A percentile compares a stretch with the other conserved stretches of the same genome.
Conservation (phyloP, 148 eudicot species). For the Amaranthus palmeri region DNA sequence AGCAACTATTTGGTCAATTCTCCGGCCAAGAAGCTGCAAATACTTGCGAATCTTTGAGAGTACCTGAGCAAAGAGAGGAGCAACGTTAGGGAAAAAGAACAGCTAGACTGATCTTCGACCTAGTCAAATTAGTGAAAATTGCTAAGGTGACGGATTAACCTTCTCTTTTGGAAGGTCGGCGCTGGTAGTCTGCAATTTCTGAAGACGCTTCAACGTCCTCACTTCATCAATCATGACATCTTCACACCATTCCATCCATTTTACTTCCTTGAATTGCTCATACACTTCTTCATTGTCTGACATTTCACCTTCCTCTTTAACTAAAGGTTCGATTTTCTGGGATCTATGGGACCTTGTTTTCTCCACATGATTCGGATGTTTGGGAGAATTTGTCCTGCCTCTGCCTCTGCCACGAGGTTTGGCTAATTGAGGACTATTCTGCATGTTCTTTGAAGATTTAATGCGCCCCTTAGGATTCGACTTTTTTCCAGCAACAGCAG, state of each 20-base stretch:
- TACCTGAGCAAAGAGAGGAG: slow-evolving; percentile 43
- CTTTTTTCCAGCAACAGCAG: slow-evolving; percentile 63
- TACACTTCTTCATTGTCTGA: slow-evolving; percentile 94
- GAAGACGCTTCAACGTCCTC: slow-evolving; percentile 86
- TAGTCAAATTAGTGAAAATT: neutral
- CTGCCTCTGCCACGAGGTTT: slow-evolving; percentile 48
- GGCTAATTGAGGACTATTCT: slow-evolving; percentile 29
- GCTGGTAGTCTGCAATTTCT: slow-evolving; percentile 81
- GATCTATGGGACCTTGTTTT: slow-evolving; percentile 45
- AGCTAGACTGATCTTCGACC: neutral
- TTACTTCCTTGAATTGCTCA: slow-evolving; percentile 98
- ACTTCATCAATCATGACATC: slow-evolving; percentile 81
- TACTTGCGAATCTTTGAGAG: slow-evolving; percentile 85
- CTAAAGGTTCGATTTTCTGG: slow-evolving; percentile 70
- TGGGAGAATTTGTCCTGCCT: slow-evolving; percentile 49
- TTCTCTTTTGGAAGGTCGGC: slow-evolving; percentile 94
- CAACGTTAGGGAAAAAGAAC: slow-evolving; percentile 5
- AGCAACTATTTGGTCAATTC: slow-evolving; percentile 74
- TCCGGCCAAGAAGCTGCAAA: slow-evolving; percentile 84
- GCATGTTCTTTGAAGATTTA: slow-evolving; percentile 57
- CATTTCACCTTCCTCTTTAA: slow-evolving; percentile 99
- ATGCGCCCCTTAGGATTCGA: slow-evolving; percentile 53
- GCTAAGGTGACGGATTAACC: slow-evolving; percentile 34
- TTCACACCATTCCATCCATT: slow-evolving; percentile 99
- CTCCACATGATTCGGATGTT: slow-evolving; percentile 27